Conservation (phyloP, 768 basidiomycete genomes). For the Auricularia sp. region DNA sequence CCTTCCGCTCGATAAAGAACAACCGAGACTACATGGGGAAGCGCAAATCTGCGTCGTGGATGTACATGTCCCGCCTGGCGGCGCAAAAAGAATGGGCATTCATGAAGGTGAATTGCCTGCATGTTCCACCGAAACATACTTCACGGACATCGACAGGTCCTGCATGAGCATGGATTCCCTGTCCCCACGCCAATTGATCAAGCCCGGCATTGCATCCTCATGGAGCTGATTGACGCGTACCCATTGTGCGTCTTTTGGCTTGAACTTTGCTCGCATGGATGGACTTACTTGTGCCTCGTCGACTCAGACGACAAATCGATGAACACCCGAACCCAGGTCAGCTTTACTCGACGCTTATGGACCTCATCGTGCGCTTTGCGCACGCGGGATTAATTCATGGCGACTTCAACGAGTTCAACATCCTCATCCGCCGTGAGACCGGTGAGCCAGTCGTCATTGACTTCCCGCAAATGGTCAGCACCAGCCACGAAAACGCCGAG, state of each 20-base stretch:
- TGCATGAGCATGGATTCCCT: conserved; percentile 86
- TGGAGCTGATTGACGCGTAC: conserved; percentile 93
- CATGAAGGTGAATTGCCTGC: conserved; percentile 68
- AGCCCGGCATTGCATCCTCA: conserved; percentile 87
- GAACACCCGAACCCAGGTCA: conserved; percentile 78
- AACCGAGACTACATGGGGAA: conserved; percentile 96
- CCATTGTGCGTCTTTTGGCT: conserved; percentile 57
- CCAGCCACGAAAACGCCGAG: conserved; percentile 92
- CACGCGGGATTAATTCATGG: conserved; percentile 94
- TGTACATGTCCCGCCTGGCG: conserved; percentile 96
- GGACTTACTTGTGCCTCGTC: neutral
- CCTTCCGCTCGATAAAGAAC: conserved; percentile 92
- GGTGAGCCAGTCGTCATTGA: conserved; percentile 88
- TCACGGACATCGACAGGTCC: conserved; percentile 42
- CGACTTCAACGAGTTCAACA: conserved; percentile 99
- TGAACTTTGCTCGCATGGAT: neutral
- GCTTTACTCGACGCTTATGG: conserved; percentile 88
- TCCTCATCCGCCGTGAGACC: conserved; percentile 72
- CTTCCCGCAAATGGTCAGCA: conserved; percentile 99
- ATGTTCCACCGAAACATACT: neutral
- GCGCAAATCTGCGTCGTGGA: conserved; percentile 94
- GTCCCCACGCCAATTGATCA: conserved; percentile 93
- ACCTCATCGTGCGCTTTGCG: conserved; percentile 90
- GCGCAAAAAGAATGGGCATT: conserved; percentile 98
- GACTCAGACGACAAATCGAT: conserved; percentile 70